Base-by-base conservation (phyloP, 768 basidiomycete genomes). In the Chalciporus chontae region DNA sequence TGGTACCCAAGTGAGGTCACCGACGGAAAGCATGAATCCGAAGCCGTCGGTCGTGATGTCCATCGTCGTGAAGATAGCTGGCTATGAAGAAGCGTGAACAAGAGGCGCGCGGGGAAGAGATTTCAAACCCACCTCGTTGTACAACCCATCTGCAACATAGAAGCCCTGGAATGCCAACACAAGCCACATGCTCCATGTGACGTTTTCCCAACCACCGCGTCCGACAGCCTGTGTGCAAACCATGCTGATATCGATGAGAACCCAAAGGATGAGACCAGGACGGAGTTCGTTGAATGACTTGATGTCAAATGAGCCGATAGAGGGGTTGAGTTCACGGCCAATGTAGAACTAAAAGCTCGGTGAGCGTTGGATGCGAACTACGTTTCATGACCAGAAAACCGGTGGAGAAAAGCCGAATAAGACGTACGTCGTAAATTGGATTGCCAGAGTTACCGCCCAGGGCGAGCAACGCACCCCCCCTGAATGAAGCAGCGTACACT, bases 21-120 rank as follows among this genome's bases (percentile, higher is more conserved):
- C 95, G 41, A 95, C 79, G 5, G 92, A 71, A 24, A 99, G 85
- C 96, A 99, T 99, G 78, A 94, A 97, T 7, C 96, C 96, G 61
- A 98, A 97, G 10, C 96, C 96, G 60, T 99, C 96, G 10, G 89
- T 90, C 3, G 87, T 94, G 63, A 99, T 94, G 63, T 99, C 96
- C 90, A 99, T 99, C 4, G 88, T 93, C 1, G 91, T 94, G 50
- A 98, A 77, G 56, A 99, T 78, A 9, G 90, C 87, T 2, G 89
- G 79, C 91, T 96, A 56, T 19, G 37, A 0, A 18, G 15, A 26
- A 13, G 23, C 8, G 55, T 9, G 50, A 40, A 11, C 11, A 19
- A 27, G 39, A 40, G n/a, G 26, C 38, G 4, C 18, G 38, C 1
- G 38, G 23, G 6, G 15, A 26, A 41, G 15, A 41, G 14, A 26